phyloP scores from a whole-genome alignment of 345 rosid genomes.

The Salix purpurea region DNA sequence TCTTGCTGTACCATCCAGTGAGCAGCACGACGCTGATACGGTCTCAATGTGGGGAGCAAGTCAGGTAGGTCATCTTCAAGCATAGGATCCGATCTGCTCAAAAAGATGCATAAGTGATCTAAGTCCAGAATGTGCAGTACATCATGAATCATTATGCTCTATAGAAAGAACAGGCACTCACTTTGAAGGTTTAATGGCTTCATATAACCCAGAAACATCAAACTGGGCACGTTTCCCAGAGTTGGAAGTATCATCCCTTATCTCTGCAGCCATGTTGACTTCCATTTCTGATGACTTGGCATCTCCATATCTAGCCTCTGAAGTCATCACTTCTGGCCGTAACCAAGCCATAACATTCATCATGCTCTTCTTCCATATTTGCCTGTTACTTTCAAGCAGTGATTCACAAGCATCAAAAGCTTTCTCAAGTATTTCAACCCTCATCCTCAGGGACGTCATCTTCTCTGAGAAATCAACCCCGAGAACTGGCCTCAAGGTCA shows the following conservation, averaged over 20 bases:
- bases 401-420: slow-evolving; percentile 76
- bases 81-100: slow-evolving; percentile 53
- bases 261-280: slow-evolving; percentile 19
- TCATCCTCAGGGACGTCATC: slow-evolving; percentile 50
- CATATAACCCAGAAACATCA: slow-evolving; percentile 82
- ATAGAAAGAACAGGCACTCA: slow-evolving; percentile 32
- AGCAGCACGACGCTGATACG: slow-evolving; percentile 93
- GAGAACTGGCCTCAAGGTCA: slow-evolving; percentile 60
- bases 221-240: slow-evolving; percentile 45
- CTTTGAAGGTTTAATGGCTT: slow-evolving; percentile 94
- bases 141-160: not conserved
- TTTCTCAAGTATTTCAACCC: slow-evolving; percentile 68
- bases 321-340: slow-evolving; percentile 81
- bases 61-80: slow-evolving; percentile 61
- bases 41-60: slow-evolving; percentile 76
- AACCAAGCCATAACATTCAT: slow-evolving; percentile 87
- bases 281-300: slow-evolving; percentile 28
- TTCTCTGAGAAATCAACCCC: slow-evolving; percentile 32
- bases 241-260: slow-evolving; percentile 25
- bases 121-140: not conserved
- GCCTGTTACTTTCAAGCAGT: slow-evolving; percentile 60
- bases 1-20: slow-evolving; percentile 92
- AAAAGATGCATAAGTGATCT: slow-evolving; percentile 12
- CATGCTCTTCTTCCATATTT: slow-evolving; percentile 86
- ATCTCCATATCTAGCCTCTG: slow-evolving; percentile 66